These are phyloP conservation scores for Capsicum rhomboideum DNA, from an alignment of 257 asterid genomes.

Conservation along the genomic window DNA sequence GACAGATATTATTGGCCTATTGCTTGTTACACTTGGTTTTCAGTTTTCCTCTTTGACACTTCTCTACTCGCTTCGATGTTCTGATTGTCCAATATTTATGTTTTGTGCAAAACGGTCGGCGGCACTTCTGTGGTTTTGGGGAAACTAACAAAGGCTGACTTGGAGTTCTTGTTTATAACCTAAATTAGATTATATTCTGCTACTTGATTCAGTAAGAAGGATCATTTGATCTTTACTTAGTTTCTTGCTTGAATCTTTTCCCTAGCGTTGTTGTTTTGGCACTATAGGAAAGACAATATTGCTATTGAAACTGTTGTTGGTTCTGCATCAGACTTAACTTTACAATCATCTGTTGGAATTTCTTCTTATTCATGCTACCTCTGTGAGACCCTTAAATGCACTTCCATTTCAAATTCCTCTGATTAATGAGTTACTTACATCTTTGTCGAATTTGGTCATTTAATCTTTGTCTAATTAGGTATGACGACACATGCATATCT, in stretches of 20 bases:
- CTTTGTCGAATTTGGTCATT: too few species aligned
- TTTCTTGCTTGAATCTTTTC: background rate
- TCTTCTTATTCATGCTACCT: too few species aligned
- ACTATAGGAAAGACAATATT: background rate
- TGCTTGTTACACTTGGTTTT: too few species aligned
- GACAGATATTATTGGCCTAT: too few species aligned
- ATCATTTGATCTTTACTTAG: background rate
- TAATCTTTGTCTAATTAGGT: too few species aligned
- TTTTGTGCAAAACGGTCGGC: slow-evolving; percentile 62
- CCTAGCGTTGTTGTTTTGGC: background rate
- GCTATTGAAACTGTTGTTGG: background rate
- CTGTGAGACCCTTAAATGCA: too few species aligned
- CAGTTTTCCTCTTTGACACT: background rate
- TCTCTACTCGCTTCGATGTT: background rate
- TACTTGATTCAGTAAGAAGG: background rate
- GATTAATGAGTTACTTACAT: too few species aligned
- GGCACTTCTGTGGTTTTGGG: slow-evolving; percentile 73
- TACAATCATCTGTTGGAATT: background rate
- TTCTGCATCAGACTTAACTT: background rate
- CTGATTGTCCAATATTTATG: background rate
- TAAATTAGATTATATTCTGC: background rate
- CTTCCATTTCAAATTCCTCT: too few species aligned
- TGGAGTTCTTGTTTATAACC: slow-evolving; percentile 63
- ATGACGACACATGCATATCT: too few species aligned
- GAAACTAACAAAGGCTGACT: slow-evolving; percentile 71